Evolutionary conservation across 106 monocot genomes (phyloP), one percentile per base, ranked within the genome.

Genomic region (Narthecium ossifragum): DNA sequence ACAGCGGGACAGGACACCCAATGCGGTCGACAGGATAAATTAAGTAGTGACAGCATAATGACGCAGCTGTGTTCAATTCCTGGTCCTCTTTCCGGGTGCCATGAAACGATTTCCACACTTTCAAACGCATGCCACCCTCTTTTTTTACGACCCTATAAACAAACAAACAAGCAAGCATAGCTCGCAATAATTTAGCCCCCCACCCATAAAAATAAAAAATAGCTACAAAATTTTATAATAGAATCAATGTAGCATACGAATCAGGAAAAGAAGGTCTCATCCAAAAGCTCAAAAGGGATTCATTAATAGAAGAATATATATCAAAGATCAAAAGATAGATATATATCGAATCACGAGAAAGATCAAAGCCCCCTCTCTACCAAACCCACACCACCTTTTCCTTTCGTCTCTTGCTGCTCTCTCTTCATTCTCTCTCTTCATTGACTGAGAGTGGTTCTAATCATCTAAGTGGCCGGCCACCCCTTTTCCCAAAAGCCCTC

Each of bases 321-420:
- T 1, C 33, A 34, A 5, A 26, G 9, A 10, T 18, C 1, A n/a
- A 57, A 11, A 67, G 24, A 55, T 51, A 51, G 48, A 12, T 52
- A 32, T 34, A 31, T 38, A 60, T 12, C 73, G 58, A 66, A 73
- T 73, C 73, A 73, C 73, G 73, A 73, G 57, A 66, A 73, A 73
- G 73, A 61, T 13, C 37, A 10, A 38, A 8, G 51, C 51, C 29
- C 21, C n/a, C n/a, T n/a, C n/a, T n/a, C n/a, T n/a, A n/a, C n/a
- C n/a, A n/a, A n/a, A n/a, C n/a, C n/a, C n/a, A n/a, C n/a, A 27
- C 46, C 24, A 37, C 63, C 55, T 72, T 71, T 56, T 56, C 46
- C 46, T 57, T 64, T 63, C 28, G 55, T 55, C 26, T 37, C 63
- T 71, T n/a, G n/a, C n/a, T n/a, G n/a, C n/a, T n/a, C n/a, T 68